Percentiles rank a stretch among this genome's conserved stretches.
Conservation (phyloP, 2,329 filamentous ascomycete species). For the Purpureocillium takamizusanense region DNA sequence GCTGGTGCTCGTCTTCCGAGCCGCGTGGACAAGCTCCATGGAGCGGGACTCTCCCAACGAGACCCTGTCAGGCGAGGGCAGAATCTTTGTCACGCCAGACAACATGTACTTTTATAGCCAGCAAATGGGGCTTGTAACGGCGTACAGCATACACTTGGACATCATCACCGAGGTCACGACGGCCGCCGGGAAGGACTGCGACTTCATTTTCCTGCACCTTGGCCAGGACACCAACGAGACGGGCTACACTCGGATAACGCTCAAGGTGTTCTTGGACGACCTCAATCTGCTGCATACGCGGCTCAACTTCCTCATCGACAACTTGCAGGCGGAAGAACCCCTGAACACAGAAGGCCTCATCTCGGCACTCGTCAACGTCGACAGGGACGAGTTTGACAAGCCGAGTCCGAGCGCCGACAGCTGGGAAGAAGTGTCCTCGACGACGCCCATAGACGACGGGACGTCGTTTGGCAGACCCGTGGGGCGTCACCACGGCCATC, state of each 20-base stretch:
- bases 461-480: slow-evolving; percentile 30
- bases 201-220: slow-evolving; percentile 81
- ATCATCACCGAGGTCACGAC: slow-evolving; percentile 83
- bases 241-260: slow-evolving; percentile 64
- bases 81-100: slow-evolving; percentile 78
- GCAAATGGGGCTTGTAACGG: slow-evolving; percentile 81
- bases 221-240: slow-evolving; percentile 52
- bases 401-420: slow-evolving; percentile 70
- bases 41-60: slow-evolving; percentile 31
- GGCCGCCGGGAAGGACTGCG: slow-evolving; percentile 81
- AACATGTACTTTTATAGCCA: slow-evolving; percentile 96
- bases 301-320: slow-evolving; percentile 76
- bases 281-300: slow-evolving; percentile 73
- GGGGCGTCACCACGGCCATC: slow-evolving; percentile 21
- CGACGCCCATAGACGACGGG: slow-evolving; percentile 49
- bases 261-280: slow-evolving; percentile 91
- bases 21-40: slow-evolving; percentile 62
- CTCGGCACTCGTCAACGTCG: slow-evolving; percentile 64
- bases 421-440: slow-evolving; percentile 73
- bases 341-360: slow-evolving; percentile 62
- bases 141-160: slow-evolving; percentile 66
- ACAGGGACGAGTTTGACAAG: slow-evolving; percentile 49
- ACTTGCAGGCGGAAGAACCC: slow-evolving; percentile 63
- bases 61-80: slow-evolving; percentile 51
- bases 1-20: slow-evolving; percentile 83